Evolutionary conservation across 768 basidiomycete species (phyloP).

Genomic region (Rhodotorula kratochvilovae): DNA sequence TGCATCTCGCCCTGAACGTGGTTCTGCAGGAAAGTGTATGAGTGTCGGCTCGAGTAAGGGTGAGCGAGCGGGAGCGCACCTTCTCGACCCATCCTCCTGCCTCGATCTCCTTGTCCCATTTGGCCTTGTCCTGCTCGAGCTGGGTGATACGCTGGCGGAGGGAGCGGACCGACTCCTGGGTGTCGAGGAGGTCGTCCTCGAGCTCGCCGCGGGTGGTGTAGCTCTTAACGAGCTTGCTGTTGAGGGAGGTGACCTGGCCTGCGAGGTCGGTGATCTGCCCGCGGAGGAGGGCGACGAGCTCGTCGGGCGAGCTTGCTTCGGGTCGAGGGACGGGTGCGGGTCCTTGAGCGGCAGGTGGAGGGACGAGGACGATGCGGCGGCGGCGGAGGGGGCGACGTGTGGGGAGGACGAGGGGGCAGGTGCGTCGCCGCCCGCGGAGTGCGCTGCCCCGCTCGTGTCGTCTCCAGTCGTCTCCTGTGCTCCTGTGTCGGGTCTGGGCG

Average conservation of each 20-base stretch:
- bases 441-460: neutral
- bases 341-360: neutral
- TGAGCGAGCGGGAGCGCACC: conserved; percentile 42
- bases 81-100: conserved; percentile 89
- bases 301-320: neutral
- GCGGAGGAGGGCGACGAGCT: conserved; percentile 71
- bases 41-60: neutral
- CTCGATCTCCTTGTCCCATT: conserved; percentile 83
- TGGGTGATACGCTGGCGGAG: conserved; percentile 66
- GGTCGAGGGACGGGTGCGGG: neutral
- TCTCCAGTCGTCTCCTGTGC: too few relatives aligned
- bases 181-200: conserved; percentile 77
- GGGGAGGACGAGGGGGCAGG: neutral
- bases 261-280: conserved; percentile 78
- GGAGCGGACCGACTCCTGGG: conserved; percentile 58
- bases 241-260: conserved; percentile 83
- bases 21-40: conserved; percentile 10
- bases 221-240: conserved; percentile 83
- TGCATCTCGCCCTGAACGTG: conserved; percentile 88
- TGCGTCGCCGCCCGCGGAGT: neutral
- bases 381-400: neutral
- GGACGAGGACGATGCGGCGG: conserved; percentile 18
- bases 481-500: neutral
- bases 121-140: conserved; percentile 75
- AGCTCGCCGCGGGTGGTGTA: conserved; percentile 89